phyloP scores from a whole-genome alignment of 306 rosid genomes.

The Calophaca sinica region DNA sequence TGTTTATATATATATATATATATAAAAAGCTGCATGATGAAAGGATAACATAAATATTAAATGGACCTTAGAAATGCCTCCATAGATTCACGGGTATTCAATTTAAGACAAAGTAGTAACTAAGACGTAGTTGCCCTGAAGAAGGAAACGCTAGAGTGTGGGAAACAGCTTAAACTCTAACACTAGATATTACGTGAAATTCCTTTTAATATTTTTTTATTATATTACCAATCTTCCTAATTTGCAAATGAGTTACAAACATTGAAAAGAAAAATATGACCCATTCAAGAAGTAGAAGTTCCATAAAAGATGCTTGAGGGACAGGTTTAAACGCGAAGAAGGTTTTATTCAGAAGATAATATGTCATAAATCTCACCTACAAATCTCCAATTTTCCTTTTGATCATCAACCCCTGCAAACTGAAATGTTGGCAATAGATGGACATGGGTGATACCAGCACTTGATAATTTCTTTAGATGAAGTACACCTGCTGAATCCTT shows the following conservation, averaged over 20 bases:
- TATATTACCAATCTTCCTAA: constrained; percentile 16
- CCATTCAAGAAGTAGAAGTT: constrained; percentile 28
- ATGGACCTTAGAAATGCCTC: neutral
- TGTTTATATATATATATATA: neutral
- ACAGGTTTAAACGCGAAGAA: constrained; percentile 18
- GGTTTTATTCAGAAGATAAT: constrained; percentile 22
- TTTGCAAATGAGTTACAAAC: constrained; percentile 5
- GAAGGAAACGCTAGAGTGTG: constrained; percentile 4
- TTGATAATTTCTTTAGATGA: constrained; percentile 85
- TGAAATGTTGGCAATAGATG: constrained; percentile 93
- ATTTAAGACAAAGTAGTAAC: neutral
- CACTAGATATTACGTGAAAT: constrained; percentile 19
- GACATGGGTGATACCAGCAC: constrained; percentile 85
- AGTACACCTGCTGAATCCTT: constrained; percentile 81
- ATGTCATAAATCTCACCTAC: constrained; percentile 62
- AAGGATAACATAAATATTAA: constrained; percentile 11
- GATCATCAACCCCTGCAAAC: constrained; percentile 90
- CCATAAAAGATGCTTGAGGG: constrained; percentile 23
- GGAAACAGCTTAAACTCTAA: constrained; percentile 19
- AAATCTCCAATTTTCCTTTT: constrained; percentile 79
- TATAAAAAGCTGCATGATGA: constrained; percentile 13
- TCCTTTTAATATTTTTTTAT: constrained; percentile 14
- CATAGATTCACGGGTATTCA: neutral
- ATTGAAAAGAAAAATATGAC: neutral
- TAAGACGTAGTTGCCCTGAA: neutral